Base-by-base conservation (phyloP, 2,329 filamentous ascomycete genomes). In the Colletotrichum plurivorum region DNA sequence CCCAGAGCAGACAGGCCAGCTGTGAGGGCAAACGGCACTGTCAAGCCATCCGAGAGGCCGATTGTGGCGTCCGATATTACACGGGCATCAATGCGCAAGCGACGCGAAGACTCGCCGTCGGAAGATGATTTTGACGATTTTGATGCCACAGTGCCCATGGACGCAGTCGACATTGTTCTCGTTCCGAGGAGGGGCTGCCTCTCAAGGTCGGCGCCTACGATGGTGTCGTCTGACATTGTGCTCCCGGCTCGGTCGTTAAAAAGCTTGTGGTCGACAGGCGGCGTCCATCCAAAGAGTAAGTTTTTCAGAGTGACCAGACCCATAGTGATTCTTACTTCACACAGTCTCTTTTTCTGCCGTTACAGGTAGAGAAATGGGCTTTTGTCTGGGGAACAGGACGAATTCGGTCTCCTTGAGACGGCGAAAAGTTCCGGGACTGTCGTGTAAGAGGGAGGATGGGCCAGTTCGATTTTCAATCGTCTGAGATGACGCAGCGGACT, bases 1-100 rank as follows among this genome's bases (percentile, higher is more conserved):
- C 90, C 90, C 53, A 92, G 82, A 58, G 86, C 86, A 2, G 89
- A 90, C 2, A 95, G 84, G 15, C 93, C 93, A 0, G 93, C 93
- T 0, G 92, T 94, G 45, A 95, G 83, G 16, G 93, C 93, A 73
- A 95, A 95, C 0, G 93, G 93, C 0, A 95, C 93, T 0, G 93
- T 95, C 73, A 95, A 85, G 16, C 93, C 93, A 75, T 95, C 93
- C 0, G 92, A 91, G 73, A 94, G 90, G 61, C 93, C 93, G 73
- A 95, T 91, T 69, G 71, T 70, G 27, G 72, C 72, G 48, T 73
- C 72, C 16, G 72, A 73, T 43, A 73, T 73, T 36, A 73, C 52
- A 41, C 72, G 72, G 18, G 72, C 71, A 36, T 73, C 70, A 59
- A 73, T 56, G 36, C 67, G 69, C 63, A 72, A 71, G 25, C 66